Conservation (phyloP, 768 basidiomycete genomes). For the Lentinula guzmanii region DNA sequence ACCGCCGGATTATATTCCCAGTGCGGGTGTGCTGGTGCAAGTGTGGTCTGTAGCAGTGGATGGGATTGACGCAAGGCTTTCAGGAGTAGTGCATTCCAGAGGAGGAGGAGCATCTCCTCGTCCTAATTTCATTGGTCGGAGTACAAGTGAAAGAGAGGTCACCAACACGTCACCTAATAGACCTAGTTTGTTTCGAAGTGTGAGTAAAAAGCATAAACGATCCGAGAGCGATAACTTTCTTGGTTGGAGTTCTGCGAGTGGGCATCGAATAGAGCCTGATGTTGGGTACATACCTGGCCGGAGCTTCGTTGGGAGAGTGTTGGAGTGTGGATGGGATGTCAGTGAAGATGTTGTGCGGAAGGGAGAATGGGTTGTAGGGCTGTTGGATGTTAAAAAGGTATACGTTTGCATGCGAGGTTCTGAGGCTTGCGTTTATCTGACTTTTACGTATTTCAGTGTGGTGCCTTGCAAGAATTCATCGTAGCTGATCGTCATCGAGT, state of each 20-base stretch:
- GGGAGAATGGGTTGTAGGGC: slow-evolving; percentile 85
- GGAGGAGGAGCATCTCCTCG: not conserved
- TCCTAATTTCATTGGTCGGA: not conserved
- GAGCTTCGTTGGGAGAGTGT: slow-evolving; percentile 77
- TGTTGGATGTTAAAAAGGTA: slow-evolving; percentile 79
- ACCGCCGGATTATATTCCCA: slow-evolving; percentile 70
- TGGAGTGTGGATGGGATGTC: slow-evolving; percentile 82
- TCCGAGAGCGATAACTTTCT: slow-evolving; percentile 7
- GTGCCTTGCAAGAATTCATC: slow-evolving; percentile 87
- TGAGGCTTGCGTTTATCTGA: slow-evolving; percentile 7
- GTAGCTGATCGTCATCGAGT: slow-evolving; percentile 75
- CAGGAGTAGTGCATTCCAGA: slow-evolving; percentile 32
- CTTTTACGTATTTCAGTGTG: slow-evolving; percentile 43
- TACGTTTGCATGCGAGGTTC: slow-evolving; percentile 14
- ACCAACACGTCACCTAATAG: not conserved
- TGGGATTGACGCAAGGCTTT: slow-evolving; percentile 60
- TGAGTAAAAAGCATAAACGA: slow-evolving; percentile 7
- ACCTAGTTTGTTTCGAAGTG: slow-evolving; percentile 5
- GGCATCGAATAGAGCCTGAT: slow-evolving; percentile 18
- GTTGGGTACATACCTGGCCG: slow-evolving; percentile 83
- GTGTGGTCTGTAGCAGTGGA: slow-evolving; percentile 89
- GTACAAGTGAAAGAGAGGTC: not conserved
- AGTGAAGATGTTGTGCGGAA: slow-evolving; percentile 56
- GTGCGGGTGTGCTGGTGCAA: slow-evolving; percentile 71
- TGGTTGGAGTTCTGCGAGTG: slow-evolving; percentile 12